Conservation (phyloP, 1,284 basidiomycete genomes). For the Apiotrichum montevideense region DNA sequence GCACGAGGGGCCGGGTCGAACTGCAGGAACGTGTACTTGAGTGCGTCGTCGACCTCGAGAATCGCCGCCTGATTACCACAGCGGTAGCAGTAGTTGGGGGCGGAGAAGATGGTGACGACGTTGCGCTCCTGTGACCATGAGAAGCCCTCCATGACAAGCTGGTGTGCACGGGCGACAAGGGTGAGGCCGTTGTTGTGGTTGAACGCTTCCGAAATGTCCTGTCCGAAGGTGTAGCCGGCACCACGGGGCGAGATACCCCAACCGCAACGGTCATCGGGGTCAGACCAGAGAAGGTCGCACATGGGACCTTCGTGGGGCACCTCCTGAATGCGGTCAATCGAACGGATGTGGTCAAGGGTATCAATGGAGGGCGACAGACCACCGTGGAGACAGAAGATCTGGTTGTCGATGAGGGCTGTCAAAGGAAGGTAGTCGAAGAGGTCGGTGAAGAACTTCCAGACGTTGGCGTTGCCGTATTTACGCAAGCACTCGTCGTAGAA, state of each 20-base stretch:
- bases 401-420: slow-evolving; percentile 95
- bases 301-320: slow-evolving; percentile 99
- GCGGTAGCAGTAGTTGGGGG: slow-evolving; percentile 98
- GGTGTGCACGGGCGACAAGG: slow-evolving; percentile 90
- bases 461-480: slow-evolving; percentile 99
- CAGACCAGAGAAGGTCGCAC: slow-evolving; percentile 98
- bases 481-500: slow-evolving; percentile 99
- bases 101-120: slow-evolving; percentile 99
- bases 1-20: slow-evolving; percentile 98
- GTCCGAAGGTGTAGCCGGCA: slow-evolving; percentile 98
- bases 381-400: slow-evolving; percentile 99
- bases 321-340: slow-evolving; percentile 97
- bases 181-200: slow-evolving; percentile 98
- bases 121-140: slow-evolving; percentile 96
- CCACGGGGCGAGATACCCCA: slow-evolving; percentile 99
- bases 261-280: slow-evolving; percentile 97
- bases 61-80: slow-evolving; percentile 99
- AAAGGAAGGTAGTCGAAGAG: slow-evolving; percentile 96
- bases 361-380: slow-evolving; percentile 98
- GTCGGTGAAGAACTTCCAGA: slow-evolving; percentile 99
- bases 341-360: slow-evolving; percentile 96
- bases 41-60: slow-evolving; percentile 93
- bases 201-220: slow-evolving; percentile 75
- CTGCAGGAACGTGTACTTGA: slow-evolving; percentile 68
- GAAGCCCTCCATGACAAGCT: slow-evolving; percentile 95